phyloP scores from a whole-genome alignment of 305 asterid species.

The Fraxinus dipetala region DNA sequence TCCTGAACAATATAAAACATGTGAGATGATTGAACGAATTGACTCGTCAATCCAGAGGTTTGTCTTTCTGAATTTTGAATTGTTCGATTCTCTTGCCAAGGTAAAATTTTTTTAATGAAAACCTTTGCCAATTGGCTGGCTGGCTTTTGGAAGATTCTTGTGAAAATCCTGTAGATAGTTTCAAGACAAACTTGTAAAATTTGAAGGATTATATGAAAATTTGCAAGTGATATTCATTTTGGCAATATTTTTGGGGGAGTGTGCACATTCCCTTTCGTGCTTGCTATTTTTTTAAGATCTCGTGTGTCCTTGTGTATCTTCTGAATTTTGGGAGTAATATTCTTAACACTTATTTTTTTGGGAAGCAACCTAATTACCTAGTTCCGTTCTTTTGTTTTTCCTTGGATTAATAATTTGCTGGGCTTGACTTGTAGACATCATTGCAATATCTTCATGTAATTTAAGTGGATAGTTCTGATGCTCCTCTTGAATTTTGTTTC shows the following conservation, averaged over 20 bases:
- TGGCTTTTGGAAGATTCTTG: neutral
- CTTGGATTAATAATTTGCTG: neutral
- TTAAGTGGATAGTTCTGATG: neutral
- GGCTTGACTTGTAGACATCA: neutral
- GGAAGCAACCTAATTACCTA: neutral
- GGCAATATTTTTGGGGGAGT: neutral
- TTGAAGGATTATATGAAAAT: neutral
- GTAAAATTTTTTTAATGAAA: neutral
- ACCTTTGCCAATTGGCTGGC: slow-evolving; percentile 1
- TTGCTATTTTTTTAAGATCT: slow-evolving; percentile 2
- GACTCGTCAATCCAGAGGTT: slow-evolving; percentile 92
- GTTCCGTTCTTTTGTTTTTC: neutral
- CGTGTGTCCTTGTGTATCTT: neutral
- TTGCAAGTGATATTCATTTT: neutral
- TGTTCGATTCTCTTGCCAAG: neutral
- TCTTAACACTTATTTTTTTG: neutral
- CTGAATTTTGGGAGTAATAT: neutral
- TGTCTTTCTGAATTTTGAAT: slow-evolving; percentile 16
- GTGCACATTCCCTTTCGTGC: neutral
- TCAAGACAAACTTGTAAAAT: neutral
- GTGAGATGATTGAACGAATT: slow-evolving; percentile 84
- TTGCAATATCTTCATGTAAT: neutral
- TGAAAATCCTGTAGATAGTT: neutral
- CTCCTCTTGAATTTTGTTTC: slow-evolving; percentile 29
- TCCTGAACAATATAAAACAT: slow-evolving; percentile 90